Percentiles rank a stretch among this genome's conserved stretches.
phyloP scores from a whole-genome alignment of 805 yeast genomes.

The Millerozyma miso region DNA sequence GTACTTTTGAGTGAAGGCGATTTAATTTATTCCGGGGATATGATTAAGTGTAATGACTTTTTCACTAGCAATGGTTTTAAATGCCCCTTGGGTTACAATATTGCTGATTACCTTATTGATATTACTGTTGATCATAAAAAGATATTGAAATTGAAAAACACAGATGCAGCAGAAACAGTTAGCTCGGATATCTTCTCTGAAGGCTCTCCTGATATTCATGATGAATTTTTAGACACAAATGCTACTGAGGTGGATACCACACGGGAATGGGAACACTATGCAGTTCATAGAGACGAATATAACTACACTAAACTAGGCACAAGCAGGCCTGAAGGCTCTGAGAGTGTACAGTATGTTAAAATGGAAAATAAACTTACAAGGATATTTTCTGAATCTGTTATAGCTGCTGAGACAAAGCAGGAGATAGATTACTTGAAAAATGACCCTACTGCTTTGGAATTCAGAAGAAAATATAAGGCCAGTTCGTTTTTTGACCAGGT shows the following conservation, averaged over 20 bases:
- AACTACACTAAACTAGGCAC: constrained; percentile 22
- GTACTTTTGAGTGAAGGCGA: constrained; percentile 80
- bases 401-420: constrained; percentile 36
- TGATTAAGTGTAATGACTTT: constrained; percentile 68
- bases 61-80: constrained; percentile 69
- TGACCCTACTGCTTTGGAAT: constrained; percentile 22
- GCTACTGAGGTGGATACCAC: constrained; percentile 52
- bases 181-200: constrained; percentile 2
- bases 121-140: constrained; percentile 66
- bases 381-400: constrained; percentile 34
- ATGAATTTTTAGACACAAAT: constrained; percentile 19
- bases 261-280: constrained; percentile 83
- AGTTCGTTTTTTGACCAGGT: constrained; percentile 67
- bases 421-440: constrained; percentile 29
- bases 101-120: constrained; percentile 92
- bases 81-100: constrained; percentile 87
- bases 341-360: constrained; percentile 19
- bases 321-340: constrained; percentile 13
- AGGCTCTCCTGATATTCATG: constrained; percentile 20
- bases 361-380: constrained; percentile 27
- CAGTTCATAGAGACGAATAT: constrained; percentile 73
- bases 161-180: constrained; percentile 4
- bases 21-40: constrained; percentile 84
- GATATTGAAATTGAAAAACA: constrained; percentile 14
- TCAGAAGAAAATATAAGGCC: constrained; percentile 33